Evolutionary conservation across 2,329 filamentous ascomycete species (phyloP).

Genomic region (Emmonsia crescens): DNA sequence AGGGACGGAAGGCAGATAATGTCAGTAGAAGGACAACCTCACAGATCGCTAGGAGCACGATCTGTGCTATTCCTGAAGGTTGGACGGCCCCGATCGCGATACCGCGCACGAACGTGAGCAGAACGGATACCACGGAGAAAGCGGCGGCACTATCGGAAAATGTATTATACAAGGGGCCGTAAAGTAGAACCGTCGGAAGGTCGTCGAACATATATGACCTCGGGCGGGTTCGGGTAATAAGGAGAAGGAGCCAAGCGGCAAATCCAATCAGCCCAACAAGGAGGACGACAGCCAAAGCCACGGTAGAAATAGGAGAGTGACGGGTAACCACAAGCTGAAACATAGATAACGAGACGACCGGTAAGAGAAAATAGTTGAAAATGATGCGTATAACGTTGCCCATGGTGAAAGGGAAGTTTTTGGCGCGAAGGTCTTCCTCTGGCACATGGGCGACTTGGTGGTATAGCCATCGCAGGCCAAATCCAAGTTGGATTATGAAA

Average conservation of each 20-base stretch:
- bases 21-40: constrained; percentile 85
- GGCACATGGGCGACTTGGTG: constrained; percentile 59
- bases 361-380: constrained; percentile 86
- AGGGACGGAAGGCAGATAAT: constrained; percentile 80
- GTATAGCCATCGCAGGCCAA: constrained; percentile 64
- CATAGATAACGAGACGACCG: constrained; percentile 73
- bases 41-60: constrained; percentile 84
- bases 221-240: constrained; percentile 71
- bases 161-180: constrained; percentile 93
- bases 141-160: constrained; percentile 88
- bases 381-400: constrained; percentile 74
- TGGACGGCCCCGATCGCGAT: constrained; percentile 89
- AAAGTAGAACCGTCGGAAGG: constrained; percentile 74
- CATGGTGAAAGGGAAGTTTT: constrained; percentile 79
- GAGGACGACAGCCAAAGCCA: constrained; percentile 64
- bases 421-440: constrained; percentile 79
- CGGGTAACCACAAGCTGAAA: constrained; percentile 77
- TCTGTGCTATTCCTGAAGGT: constrained; percentile 81
- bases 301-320: constrained; percentile 56
- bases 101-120: constrained; percentile 75
- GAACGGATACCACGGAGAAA: constrained; percentile 77
- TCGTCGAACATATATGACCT: constrained; percentile 88
- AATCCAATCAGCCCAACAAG: constrained; percentile 63
- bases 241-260: constrained; percentile 64
- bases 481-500: constrained; percentile 63